phyloP scores from a whole-genome alignment of 2,329 filamentous ascomycete species.

The Paracoccidioides brasiliensis region DNA sequence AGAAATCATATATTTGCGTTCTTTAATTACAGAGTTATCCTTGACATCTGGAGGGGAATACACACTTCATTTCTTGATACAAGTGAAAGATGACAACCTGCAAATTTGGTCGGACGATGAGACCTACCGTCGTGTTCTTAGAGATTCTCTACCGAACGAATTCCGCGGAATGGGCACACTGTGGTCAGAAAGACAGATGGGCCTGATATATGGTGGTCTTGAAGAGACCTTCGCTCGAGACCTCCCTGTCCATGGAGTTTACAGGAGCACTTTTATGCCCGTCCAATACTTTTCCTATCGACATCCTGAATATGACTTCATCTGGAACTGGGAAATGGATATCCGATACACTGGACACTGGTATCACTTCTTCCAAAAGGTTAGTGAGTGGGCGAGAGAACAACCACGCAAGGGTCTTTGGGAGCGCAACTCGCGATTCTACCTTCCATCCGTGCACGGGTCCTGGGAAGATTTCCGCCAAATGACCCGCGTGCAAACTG shows the following conservation, averaged over 20 bases:
- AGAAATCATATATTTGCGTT: slow-evolving; percentile 66
- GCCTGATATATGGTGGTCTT: slow-evolving; percentile 74
- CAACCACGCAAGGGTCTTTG: slow-evolving; percentile 71
- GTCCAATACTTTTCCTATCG: slow-evolving; percentile 84
- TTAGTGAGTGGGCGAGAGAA: slow-evolving; percentile 54
- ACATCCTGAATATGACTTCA: slow-evolving; percentile 80
- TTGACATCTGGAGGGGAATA: slow-evolving; percentile 72
- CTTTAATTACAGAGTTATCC: slow-evolving; percentile 65
- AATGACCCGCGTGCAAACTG: slow-evolving; percentile 62
- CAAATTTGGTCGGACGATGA: slow-evolving; percentile 71
- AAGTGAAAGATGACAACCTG: slow-evolving; percentile 65
- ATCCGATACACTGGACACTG: slow-evolving; percentile 81
- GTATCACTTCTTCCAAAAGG: slow-evolving; percentile 58
- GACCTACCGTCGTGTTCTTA: slow-evolving; percentile 60
- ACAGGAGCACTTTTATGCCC: slow-evolving; percentile 85
- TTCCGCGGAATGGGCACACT: slow-evolving; percentile 80
- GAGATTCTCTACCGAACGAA: slow-evolving; percentile 58
- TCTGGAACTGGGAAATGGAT: slow-evolving; percentile 96
- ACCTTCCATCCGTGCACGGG: slow-evolving; percentile 62
- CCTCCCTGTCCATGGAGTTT: slow-evolving; percentile 78
- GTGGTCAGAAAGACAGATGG: slow-evolving; percentile 92
- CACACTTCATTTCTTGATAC: slow-evolving; percentile 67
- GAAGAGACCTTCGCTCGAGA: slow-evolving; percentile 61
- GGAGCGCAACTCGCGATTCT: slow-evolving; percentile 69
- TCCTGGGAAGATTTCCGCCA: slow-evolving; percentile 68